phyloP scores from a whole-genome alignment of 2,329 filamentous ascomycete species.

The Aureobasidium musti region DNA sequence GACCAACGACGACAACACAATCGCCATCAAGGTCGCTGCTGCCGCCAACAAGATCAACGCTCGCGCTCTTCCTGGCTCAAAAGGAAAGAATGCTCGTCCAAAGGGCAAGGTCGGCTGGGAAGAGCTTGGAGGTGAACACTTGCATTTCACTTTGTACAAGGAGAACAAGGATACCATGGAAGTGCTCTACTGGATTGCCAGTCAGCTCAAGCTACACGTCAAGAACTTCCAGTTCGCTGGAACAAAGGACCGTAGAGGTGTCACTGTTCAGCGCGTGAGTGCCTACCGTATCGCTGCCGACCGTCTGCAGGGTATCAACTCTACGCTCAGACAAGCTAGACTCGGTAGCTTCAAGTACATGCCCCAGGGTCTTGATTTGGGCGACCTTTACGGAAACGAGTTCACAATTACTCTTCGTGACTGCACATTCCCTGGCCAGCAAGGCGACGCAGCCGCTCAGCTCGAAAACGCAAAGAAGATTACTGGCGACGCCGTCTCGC shows the following conservation, averaged over 20 bases:
- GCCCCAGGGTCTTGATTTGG: conserved; percentile 71
- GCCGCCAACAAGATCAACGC: conserved; percentile 32
- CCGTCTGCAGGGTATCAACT: conserved; percentile 65
- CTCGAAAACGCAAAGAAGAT: conserved; percentile 53
- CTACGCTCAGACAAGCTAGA: conserved; percentile 59
- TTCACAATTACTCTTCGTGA: conserved; percentile 91
- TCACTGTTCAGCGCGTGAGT: conserved; percentile 80
- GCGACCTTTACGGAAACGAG: conserved; percentile 84
- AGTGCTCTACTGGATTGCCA: conserved; percentile 73
- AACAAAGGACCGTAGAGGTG: conserved; percentile 86
- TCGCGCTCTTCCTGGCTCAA: conserved; percentile 17
- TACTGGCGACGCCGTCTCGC: conserved; percentile 62
- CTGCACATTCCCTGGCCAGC: conserved; percentile 62
- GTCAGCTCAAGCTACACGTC: conserved; percentile 66
- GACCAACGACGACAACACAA: conserved; percentile 70
- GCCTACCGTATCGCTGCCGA: conserved; percentile 62
- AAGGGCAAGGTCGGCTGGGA: conserved; percentile 60
- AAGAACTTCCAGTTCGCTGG: conserved; percentile 80
- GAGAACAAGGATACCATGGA: conserved; percentile 98
- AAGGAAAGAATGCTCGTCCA: conserved; percentile 32
- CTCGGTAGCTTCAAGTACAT: conserved; percentile 75
- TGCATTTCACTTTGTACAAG: conserved; percentile 93
- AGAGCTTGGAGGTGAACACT: conserved; percentile 72
- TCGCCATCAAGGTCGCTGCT: conserved; percentile 56
- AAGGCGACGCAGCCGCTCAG: conserved; percentile 33